Evolutionary conservation across 2,329 filamentous ascomycete species (phyloP).

Genomic region (Penicillium crustosum): DNA sequence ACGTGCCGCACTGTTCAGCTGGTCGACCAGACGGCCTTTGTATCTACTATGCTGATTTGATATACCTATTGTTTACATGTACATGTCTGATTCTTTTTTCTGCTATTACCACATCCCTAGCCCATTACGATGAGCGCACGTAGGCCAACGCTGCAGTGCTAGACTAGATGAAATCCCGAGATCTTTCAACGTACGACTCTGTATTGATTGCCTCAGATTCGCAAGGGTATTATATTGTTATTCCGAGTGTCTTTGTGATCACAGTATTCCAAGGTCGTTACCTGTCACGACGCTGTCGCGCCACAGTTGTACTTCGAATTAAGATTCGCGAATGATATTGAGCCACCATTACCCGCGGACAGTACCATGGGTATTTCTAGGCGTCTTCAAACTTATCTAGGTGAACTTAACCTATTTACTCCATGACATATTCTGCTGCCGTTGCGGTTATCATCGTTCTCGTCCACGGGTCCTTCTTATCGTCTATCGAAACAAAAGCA

Average conservation of each 20-base stretch:
- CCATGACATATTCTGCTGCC: too few species aligned
- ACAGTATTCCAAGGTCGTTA: background rate
- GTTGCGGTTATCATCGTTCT: too few species aligned
- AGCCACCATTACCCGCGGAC: background rate
- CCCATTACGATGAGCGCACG: background rate
- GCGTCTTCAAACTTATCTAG: too few species aligned
- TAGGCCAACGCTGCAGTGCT: background rate
- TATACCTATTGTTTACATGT: slow-evolving; percentile 5
- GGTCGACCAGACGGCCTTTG: background rate
- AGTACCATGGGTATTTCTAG: background rate
- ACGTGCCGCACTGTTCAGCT: background rate
- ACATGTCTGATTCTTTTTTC: background rate
- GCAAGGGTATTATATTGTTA: too few species aligned
- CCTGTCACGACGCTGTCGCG: background rate
- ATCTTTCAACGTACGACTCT: background rate
- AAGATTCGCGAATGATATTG: background rate
- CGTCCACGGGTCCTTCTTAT: too few species aligned
- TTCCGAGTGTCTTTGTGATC: background rate
- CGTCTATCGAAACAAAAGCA: too few species aligned
- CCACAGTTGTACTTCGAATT: background rate
- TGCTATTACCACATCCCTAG: background rate
- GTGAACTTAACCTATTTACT: too few species aligned
- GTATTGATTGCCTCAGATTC: background rate
- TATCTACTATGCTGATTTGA: slow-evolving; percentile 8
- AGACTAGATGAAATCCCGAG: background rate